Evolutionary conservation across 345 rosid species (phyloP).

Genomic region (Citrus inodora): DNA sequence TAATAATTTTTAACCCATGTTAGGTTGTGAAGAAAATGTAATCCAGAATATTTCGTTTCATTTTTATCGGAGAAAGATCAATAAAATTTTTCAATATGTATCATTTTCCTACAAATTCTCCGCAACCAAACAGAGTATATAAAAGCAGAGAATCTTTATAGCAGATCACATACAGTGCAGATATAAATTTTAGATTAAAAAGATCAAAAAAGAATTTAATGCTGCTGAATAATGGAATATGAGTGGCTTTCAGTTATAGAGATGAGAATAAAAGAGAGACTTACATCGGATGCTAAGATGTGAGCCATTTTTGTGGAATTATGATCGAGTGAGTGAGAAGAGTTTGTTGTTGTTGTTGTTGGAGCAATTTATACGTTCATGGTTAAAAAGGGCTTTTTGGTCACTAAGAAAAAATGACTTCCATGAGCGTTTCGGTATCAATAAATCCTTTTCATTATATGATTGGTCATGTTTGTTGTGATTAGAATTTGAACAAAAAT

Average conservation of each 20-base stretch:
- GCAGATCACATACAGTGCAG: neutral
- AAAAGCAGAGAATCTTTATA: neutral
- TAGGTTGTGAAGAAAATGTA: neutral
- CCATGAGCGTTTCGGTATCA: neutral
- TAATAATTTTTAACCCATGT: neutral
- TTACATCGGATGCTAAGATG: conserved; percentile 24
- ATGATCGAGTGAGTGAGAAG: neutral
- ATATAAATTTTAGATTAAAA: neutral
- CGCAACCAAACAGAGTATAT: neutral
- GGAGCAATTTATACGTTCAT: neutral
- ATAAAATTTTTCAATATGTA: neutral
- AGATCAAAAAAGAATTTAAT: neutral
- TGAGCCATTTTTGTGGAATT: conserved; percentile 23
- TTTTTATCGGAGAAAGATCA: neutral
- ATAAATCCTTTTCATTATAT: neutral
- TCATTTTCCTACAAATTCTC: neutral
- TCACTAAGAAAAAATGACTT: neutral
- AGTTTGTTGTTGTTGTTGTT: neutral
- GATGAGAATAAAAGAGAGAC: conserved; percentile 9
- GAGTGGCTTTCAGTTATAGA: neutral
- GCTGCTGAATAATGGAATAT: neutral
- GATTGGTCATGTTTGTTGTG: too few species aligned
- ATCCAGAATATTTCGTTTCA: neutral
- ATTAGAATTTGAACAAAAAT: too few species aligned
- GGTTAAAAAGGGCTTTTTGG: neutral